Conservation (phyloP, 2,329 filamentous ascomycete genomes). For the Diaporthe destruens region DNA sequence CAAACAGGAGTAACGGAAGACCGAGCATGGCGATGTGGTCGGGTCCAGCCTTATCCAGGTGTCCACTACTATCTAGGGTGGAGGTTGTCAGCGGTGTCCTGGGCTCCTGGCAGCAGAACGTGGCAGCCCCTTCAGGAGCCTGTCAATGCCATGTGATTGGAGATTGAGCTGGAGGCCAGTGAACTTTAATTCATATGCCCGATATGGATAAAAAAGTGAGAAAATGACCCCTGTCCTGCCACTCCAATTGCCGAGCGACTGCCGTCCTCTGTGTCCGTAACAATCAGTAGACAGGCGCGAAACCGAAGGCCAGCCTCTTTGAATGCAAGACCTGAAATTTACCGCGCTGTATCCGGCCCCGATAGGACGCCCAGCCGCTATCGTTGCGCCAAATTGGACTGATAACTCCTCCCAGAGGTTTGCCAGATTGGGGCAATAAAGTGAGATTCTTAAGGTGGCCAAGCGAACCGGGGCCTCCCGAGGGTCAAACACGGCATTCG, state of each 20-base stretch:
- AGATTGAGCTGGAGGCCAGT: background rate
- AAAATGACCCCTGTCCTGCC: background rate
- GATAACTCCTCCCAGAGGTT: background rate
- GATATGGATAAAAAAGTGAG: slow-evolving; percentile 40
- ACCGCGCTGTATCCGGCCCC: background rate
- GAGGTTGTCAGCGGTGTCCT: slow-evolving; percentile 23
- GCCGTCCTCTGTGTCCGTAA: background rate
- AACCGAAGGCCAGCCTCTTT: background rate
- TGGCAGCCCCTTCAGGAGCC: background rate
- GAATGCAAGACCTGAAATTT: background rate
- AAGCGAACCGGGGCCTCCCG: background rate
- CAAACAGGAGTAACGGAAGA: background rate
- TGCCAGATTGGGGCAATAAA: slow-evolving; percentile 36
- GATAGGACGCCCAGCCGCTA: slow-evolving; percentile 15
- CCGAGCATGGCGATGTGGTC: background rate
- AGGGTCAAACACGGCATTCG: background rate
- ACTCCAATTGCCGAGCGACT: slow-evolving; percentile 11
- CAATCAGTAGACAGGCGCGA: background rate
- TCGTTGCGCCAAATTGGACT: background rate
- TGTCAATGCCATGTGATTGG: slow-evolving; percentile 1
- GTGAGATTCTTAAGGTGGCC: slow-evolving; percentile 26
- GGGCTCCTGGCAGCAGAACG: background rate
- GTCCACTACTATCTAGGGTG: slow-evolving; percentile 1
- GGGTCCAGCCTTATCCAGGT: slow-evolving; percentile 12
- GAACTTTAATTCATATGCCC: slow-evolving; percentile 14